Evolutionary conservation across 345 rosid species (phyloP).

Genomic region (Hypericum androsaemum): DNA sequence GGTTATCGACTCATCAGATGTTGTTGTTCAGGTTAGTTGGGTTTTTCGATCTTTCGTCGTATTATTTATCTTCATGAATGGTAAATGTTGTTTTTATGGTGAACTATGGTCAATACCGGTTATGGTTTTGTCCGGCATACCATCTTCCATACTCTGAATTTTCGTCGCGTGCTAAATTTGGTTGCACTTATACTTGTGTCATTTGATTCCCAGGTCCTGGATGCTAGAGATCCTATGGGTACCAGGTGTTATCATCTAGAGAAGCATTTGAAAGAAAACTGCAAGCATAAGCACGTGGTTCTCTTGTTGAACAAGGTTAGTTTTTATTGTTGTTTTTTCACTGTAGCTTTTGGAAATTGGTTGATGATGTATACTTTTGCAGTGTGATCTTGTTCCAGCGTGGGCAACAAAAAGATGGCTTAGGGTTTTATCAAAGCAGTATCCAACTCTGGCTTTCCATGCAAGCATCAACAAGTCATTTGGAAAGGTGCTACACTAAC

Average conservation of each 20-base stretch:
- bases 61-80: too few relatives aligned
- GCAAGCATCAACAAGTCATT: conserved; percentile 86
- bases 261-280: conserved; percentile 82
- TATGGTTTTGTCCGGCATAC: too few relatives aligned
- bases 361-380: conserved; percentile 7
- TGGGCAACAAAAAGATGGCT: conserved; percentile 98
- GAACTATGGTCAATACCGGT: too few relatives aligned
- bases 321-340: not conserved
- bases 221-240: conserved; percentile 94
- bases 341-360: not conserved
- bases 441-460: conserved; percentile 94
- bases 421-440: conserved; percentile 72
- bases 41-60: not conserved
- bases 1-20: conserved; percentile 95
- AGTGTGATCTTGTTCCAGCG: conserved; percentile 96
- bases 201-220: conserved; percentile 57
- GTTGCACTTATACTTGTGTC: not conserved
- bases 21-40: conserved; percentile 67
- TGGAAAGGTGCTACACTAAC: conserved; percentile 56
- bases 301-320: conserved; percentile 81
- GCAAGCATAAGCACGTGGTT: conserved; percentile 84
- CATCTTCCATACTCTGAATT: too few relatives aligned
- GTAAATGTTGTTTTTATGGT: too few relatives aligned
- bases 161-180: not conserved
- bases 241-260: conserved; percentile 88